Evolutionary conservation across 768 basidiomycete genomes (phyloP).

Genomic region (Chalciporus pseudorubinellus): DNA sequence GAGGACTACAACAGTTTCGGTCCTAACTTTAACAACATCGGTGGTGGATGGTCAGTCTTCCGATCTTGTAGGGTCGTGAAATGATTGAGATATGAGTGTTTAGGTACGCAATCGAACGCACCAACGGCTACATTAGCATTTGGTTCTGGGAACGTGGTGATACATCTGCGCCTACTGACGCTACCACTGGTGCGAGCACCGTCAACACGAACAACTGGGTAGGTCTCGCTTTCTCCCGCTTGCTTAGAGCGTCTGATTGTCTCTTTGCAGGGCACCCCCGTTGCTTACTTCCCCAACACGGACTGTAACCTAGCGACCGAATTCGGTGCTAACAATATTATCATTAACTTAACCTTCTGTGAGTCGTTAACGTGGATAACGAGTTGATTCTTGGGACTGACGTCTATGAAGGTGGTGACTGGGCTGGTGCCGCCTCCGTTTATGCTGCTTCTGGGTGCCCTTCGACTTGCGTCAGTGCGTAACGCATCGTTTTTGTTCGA

Average conservation of each 20-base stretch:
- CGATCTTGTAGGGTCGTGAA: neutral
- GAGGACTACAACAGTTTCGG: conserved; percentile 28
- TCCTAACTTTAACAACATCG: conserved; percentile 28
- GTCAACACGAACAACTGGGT: conserved; percentile 28
- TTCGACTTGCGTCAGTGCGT: conserved; percentile 29
- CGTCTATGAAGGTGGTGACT: conserved; percentile 24
- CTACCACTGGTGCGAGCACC: conserved; percentile 16
- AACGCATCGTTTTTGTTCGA: no score
- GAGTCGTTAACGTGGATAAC: neutral
- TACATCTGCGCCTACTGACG: conserved; percentile 33
- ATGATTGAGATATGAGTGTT: no score
- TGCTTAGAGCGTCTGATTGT: neutral
- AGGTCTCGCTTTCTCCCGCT: neutral
- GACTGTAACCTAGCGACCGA: conserved; percentile 40
- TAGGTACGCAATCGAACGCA: conserved; percentile 41
- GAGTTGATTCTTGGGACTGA: neutral
- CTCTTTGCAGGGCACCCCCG: conserved; percentile 29
- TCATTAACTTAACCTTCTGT: conserved; percentile 36
- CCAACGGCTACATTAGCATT: conserved; percentile 33
- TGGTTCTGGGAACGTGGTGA: conserved; percentile 42
- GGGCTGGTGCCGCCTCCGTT: conserved; percentile 27
- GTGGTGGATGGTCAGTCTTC: conserved; percentile 38
- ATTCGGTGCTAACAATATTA: conserved; percentile 33
- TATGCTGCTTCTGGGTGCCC: conserved; percentile 33
- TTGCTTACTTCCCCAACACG: conserved; percentile 37